A percentile compares a stretch with the other conserved stretches of the same genome.
phyloP scores from a whole-genome alignment of 768 basidiomycete species.

The Collybia sp. region DNA sequence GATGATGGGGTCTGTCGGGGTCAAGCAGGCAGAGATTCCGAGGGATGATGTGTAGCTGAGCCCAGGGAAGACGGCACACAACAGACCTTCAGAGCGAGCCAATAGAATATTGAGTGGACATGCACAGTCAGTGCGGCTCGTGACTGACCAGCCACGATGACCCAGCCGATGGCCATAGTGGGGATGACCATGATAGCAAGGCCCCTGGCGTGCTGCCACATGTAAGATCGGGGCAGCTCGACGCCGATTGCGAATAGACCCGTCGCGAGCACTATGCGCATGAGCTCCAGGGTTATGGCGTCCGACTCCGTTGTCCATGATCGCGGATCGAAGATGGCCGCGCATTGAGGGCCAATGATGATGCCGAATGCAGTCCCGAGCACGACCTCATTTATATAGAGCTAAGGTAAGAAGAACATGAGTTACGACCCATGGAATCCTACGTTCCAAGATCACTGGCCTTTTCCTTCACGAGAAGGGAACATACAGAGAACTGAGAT shows the following conservation, averaged over 20 bases:
- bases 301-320: conserved; percentile 50
- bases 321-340: conserved; percentile 71
- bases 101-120: background rate
- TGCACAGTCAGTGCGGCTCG: background rate
- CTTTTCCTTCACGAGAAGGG: conserved; percentile 79
- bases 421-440: too few relatives aligned
- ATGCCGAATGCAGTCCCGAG: conserved; percentile 75
- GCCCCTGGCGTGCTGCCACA: conserved; percentile 73
- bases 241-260: conserved; percentile 95
- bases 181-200: conserved; percentile 69
- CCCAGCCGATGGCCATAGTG: conserved; percentile 84
- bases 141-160: conserved; percentile 62
- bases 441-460: conserved; percentile 25
- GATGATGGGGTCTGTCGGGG: conserved; percentile 93
- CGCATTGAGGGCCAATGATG: conserved; percentile 67
- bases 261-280: conserved; percentile 83
- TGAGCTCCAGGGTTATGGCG: conserved; percentile 49
- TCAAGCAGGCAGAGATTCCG: conserved; percentile 85
- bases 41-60: conserved; percentile 73
- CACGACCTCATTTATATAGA: conserved; percentile 93
- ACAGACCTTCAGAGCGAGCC: conserved; percentile 60
- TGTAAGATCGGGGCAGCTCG: conserved; percentile 84
- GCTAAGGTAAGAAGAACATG: conserved; percentile 24
- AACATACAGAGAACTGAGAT: conserved; percentile 78
- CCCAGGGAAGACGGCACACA: conserved; percentile 68